Evolutionary conservation across 1,284 basidiomycete species (phyloP), one percentile per base, ranked within the genome.

Genomic region (Cryptococcus neoformans): DNA sequence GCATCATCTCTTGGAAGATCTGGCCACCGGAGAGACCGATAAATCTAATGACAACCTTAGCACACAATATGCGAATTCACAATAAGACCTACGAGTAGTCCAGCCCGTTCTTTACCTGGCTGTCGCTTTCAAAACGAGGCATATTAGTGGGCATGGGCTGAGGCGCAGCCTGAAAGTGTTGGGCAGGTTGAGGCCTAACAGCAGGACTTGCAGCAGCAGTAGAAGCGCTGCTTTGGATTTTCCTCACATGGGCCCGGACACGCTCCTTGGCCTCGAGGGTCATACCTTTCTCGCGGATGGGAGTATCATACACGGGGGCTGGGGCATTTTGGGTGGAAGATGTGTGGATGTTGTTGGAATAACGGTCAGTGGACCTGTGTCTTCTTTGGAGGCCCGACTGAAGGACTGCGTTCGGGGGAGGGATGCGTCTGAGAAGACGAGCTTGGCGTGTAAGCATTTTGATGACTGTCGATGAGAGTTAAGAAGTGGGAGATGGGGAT

Each of bases 1-100:
- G 87, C 92, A 99, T 97, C 95, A 99, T 98, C 80, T 99, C 94
- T 78, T 99, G 93, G 81, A 99, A 97, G 73, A 99, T 97, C 78
- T 97, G 85, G 40, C 95, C 95, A 38, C 95, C 95, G 16, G 92
- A 91, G 79, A 95, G 85, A 59, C 95, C 95, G 56, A 98, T 84
- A 71, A 99, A 97, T n/a, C 74, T 76, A 53, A 4, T 40, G 6
- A 44, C 16, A 21, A n/a, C 10, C n/a, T 41, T 44, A 54, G 45
- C 28, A 1, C 28, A 34, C 21, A 6, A n/a, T 34, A 8, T 53
- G 16, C 14, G 3, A 9, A 41, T 52, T 10, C 10, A 6, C 4
- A 41, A 45, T 7, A 21, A 7, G 44, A 70, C 71, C 65, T 51
- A 73, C 69, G 74, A 72, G 63, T 75, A 70, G 62, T 77, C 74